phyloP scores from a whole-genome alignment of 1,284 basidiomycete genomes.

The Rhodotorula sp. region DNA sequence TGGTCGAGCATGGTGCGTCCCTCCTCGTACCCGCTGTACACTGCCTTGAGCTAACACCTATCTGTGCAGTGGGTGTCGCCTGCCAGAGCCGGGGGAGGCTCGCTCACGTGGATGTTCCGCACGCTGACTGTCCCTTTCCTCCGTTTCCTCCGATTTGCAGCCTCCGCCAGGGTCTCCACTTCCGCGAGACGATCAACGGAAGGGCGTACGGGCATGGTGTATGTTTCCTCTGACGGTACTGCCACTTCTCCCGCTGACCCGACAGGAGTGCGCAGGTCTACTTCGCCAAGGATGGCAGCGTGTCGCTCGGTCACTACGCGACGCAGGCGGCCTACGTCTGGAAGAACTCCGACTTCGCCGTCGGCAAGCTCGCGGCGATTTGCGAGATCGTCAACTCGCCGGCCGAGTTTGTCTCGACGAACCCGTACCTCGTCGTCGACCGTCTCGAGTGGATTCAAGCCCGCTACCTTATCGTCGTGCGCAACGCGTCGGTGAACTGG shows the following conservation, averaged over 20 bases:
- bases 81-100: too few relatives aligned
- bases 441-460: conserved; percentile 40
- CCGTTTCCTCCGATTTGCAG: conserved; percentile 9
- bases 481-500: not conserved
- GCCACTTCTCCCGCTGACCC: not conserved
- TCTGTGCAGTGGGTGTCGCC: not conserved
- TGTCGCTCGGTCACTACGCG: conserved; percentile 30
- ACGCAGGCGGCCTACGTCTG: conserved; percentile 12
- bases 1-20: conserved; percentile 27
- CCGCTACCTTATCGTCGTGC: conserved; percentile 28
- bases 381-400: conserved; percentile 42
- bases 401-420: conserved; percentile 25
- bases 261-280: conserved; percentile 6
- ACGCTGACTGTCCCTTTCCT: not conserved
- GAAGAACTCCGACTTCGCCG: conserved; percentile 39
- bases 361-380: conserved; percentile 37
- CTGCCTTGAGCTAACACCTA: too few relatives aligned
- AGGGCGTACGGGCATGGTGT: conserved; percentile 36
- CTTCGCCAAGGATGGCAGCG: conserved; percentile 19
- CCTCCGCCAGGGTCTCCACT: conserved; percentile 43
- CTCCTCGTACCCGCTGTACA: too few relatives aligned
- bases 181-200: conserved; percentile 31
- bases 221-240: not conserved
- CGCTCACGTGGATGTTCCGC: too few relatives aligned
- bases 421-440: conserved; percentile 36